phyloP scores from a whole-genome alignment of 2,329 filamentous ascomycete species.

The Ilyonectria mors-panacis region DNA sequence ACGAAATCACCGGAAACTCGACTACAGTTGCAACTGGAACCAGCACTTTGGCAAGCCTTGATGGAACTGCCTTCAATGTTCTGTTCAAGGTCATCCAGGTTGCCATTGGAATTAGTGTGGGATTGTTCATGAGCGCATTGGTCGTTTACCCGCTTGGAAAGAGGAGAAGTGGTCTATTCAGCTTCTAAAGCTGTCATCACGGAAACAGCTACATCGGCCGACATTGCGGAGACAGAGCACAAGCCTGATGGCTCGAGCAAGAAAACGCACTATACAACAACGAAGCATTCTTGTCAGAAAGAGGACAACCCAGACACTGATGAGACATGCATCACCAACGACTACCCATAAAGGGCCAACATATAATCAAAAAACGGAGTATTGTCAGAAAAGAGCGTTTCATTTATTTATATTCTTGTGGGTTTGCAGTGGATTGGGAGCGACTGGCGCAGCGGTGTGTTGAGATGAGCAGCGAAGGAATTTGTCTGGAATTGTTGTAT shows the following conservation, averaged over 20 bases:
- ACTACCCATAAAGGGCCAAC: conserved; percentile 16
- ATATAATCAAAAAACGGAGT: conserved; percentile 10
- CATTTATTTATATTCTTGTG: background rate
- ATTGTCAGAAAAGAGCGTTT: background rate
- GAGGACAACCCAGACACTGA: background rate
- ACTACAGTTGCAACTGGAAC: conserved; percentile 49
- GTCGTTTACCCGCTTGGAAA: conserved; percentile 72
- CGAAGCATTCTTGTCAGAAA: background rate
- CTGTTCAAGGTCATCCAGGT: conserved; percentile 73
- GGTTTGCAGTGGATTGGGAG: conserved; percentile 21
- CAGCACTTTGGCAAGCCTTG: conserved; percentile 51
- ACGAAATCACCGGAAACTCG: conserved; percentile 65
- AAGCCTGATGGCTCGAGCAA: background rate
- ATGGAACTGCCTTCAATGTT: conserved; percentile 67
- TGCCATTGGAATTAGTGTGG: conserved; percentile 74
- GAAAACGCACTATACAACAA: background rate
- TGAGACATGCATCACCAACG: conserved; percentile 4
- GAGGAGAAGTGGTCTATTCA: conserved; percentile 70
- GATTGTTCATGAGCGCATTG: conserved; percentile 69
- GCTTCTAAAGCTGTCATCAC: conserved; percentile 56
- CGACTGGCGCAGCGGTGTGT: conserved; percentile 33
- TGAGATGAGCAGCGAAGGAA: conserved; percentile 33
- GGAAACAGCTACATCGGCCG: background rate
- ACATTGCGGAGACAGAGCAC: background rate
- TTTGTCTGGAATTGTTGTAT: conserved; percentile 8